phyloP scores from a whole-genome alignment of 371 early-diverging fungal species.

The Fennellomyces sp. region DNA sequence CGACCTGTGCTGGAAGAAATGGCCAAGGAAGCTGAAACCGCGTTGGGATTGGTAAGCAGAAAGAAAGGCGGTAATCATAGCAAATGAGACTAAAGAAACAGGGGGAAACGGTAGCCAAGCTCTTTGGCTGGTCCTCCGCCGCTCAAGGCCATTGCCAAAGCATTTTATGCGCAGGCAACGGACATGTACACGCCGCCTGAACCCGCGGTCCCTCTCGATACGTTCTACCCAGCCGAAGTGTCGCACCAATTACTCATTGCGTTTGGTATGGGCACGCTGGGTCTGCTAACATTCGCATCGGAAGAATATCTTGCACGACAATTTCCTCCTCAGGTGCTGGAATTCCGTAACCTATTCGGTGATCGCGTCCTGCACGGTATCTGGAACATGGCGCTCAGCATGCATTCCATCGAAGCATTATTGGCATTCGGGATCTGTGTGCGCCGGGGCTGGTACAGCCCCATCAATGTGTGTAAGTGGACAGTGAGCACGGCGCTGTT shows the following conservation, averaged over 20 bases:
- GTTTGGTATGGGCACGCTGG: conserved; percentile 9
- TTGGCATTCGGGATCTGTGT: conserved; percentile 30
- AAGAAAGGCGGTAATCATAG: background rate
- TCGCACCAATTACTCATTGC: conserved; percentile 6
- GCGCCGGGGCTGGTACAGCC: conserved; percentile 45
- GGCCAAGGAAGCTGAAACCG: conserved; percentile 53
- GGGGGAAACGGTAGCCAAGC: conserved; percentile 32
- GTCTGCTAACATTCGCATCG: conserved; percentile 14
- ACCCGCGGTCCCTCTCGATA: conserved; percentile 31
- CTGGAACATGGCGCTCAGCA: conserved; percentile 4
- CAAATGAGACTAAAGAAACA: too few species aligned
- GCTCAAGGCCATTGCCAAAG: conserved; percentile 42
- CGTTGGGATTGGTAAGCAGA: conserved; percentile 42
- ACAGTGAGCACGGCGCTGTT: conserved; percentile 31
- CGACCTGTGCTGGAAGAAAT: conserved; percentile 43
- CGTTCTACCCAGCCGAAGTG: conserved; percentile 22
- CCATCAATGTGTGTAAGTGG: conserved; percentile 36
- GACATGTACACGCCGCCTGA: conserved; percentile 31
- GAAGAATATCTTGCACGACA: conserved; percentile 21
- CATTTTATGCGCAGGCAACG: conserved; percentile 35
- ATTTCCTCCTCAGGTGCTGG: conserved; percentile 2
- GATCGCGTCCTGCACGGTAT: background rate
- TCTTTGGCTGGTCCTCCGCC: conserved; percentile 43
- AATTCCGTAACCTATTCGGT: background rate
- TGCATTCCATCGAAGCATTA: conserved; percentile 26